Base-by-base conservation (phyloP, 176 grass and related monocot species). In the Ampelocalamus luodianensis region DNA sequence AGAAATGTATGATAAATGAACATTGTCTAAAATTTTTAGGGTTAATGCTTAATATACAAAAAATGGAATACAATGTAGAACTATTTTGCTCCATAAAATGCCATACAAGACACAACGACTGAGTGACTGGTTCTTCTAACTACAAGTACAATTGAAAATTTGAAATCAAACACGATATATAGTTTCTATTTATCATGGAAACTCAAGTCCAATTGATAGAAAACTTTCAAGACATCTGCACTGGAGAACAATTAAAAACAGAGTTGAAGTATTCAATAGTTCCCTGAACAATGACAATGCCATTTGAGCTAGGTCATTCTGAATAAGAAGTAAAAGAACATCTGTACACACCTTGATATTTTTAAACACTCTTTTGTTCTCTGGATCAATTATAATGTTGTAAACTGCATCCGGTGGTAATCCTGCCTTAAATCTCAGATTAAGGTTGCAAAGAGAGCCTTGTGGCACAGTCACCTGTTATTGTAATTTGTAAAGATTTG, bases 321-420 rank as follows among this genome's bases (percentile, higher is more conserved):
- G 6, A 65, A 16, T 17, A 71, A 62, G 4, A 46, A 54, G 51
- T 54, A 60, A 50, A 45, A 80, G 5, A 49, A 38, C 46, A 63
- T 56, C 4, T 46, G 29, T 79, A 55, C 48, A 60, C 67, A 98
- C 93, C 96, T 95, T 98, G 44, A 98, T 98, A 84, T 98, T 98
- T 78, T 94, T 94, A 65, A 98, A 98, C 66, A 98, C 93, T 53
- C 91, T 81, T 90, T 98, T 98, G 56, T 98, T 98, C 50, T 88
- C 93, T 20, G 93, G 96, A 59, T 98, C 83, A 51, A 90, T 89
- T 64, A 94, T 90, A 53, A 98, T 98, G 83, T 95, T 92, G 81
- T 93, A 98, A 73, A 98, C 92, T 80, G 96, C 93, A 79, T 95
- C 96, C 1, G 96, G 93, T 62, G 96, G 96, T 48, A 95, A 85